These are phyloP conservation scores for Aspergillus quadricinctus DNA, from an alignment of 2,329 filamentous ascomycete species.

Conservation along the genomic window DNA sequence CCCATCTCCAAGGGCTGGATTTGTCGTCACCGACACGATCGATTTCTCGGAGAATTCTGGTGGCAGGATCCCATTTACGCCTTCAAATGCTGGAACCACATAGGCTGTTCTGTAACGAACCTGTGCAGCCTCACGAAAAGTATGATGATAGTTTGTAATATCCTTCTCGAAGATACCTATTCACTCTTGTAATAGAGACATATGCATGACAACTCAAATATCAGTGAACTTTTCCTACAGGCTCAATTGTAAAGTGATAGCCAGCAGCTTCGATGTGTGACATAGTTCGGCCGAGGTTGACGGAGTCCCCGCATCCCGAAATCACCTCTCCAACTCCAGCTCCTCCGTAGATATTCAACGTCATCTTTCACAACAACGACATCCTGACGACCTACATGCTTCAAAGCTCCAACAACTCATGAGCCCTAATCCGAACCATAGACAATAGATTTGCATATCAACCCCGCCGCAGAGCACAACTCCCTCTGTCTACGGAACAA, in stretches of 20 bases:
- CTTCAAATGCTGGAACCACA: too few relatives aligned
- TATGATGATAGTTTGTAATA: background rate
- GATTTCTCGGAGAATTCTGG: background rate
- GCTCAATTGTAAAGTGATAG: background rate
- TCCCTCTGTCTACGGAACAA: background rate
- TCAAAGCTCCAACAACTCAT: background rate
- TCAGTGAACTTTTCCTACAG: background rate
- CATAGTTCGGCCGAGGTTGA: constrained; percentile 16
- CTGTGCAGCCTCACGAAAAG: background rate
- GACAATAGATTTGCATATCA: background rate
- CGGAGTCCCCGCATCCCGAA: constrained; percentile 19
- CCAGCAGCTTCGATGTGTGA: background rate
- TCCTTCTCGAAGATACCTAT: background rate
- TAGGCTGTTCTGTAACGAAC: background rate
- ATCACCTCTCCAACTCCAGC: background rate
- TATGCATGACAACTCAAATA: background rate
- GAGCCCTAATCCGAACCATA: background rate
- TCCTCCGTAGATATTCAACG: background rate
- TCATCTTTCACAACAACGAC: background rate
- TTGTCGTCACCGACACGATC: background rate
- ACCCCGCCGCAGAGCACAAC: background rate
- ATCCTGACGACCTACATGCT: background rate
- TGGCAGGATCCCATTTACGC: background rate
- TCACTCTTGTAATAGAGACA: background rate
- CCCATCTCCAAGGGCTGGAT: background rate